Conservation (phyloP, 2,329 filamentous ascomycete species). For the Calycina marina region DNA sequence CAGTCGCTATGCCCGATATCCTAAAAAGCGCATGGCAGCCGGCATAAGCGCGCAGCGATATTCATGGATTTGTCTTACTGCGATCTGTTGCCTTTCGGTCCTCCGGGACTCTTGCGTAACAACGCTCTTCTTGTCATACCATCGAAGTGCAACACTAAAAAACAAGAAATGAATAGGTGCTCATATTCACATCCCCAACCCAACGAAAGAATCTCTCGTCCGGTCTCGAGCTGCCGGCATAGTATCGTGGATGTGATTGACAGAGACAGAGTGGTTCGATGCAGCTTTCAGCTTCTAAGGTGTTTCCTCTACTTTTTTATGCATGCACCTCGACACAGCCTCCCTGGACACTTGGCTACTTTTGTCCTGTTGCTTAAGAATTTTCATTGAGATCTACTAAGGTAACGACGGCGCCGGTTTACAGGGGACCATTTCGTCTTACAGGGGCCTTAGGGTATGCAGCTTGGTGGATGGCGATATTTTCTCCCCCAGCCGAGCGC, state of each 20-base stretch:
- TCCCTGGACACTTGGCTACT: not conserved
- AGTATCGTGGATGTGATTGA: not conserved
- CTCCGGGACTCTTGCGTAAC: too few species aligned
- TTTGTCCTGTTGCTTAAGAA: not conserved
- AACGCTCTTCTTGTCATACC: slow-evolving; percentile 2
- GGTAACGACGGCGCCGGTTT: not conserved
- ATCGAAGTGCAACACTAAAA: not conserved
- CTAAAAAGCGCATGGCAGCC: slow-evolving; percentile 5
- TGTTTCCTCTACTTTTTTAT: too few species aligned
- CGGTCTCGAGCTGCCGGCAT: not conserved
- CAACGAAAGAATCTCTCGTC: not conserved
- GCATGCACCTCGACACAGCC: slow-evolving; percentile 1
- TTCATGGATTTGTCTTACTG: slow-evolving; percentile 1
- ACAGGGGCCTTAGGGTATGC: not conserved
- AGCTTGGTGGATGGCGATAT: slow-evolving; percentile 2
- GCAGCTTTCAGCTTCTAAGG: slow-evolving; percentile 1
- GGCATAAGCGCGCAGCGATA: slow-evolving; percentile 8
- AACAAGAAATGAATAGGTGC: not conserved
- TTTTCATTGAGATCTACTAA: not conserved
- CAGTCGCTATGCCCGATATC: slow-evolving; percentile 8
- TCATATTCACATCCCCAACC: not conserved
- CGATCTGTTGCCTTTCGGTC: slow-evolving; percentile 1
- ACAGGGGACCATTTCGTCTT: too few species aligned
- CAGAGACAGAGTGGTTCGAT: not conserved
- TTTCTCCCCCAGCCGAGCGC: slow-evolving; percentile 4